Conservation (phyloP, 164 flowering plant genomes). For the Nelumbo lutea region DNA sequence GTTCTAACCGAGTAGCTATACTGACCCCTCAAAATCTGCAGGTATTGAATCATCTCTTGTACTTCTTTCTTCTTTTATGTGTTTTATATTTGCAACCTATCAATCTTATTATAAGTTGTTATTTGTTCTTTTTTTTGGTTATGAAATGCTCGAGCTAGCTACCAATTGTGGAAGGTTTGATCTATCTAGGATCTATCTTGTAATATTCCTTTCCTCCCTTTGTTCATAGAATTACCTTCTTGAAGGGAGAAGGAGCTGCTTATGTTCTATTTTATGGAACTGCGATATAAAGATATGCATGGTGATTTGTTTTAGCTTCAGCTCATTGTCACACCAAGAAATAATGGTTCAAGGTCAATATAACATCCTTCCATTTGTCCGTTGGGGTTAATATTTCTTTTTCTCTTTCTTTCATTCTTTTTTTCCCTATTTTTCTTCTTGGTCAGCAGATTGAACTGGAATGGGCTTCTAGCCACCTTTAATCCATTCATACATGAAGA, state of each 20-base stretch:
- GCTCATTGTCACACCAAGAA: too few relatives aligned
- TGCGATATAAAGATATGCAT: background rate
- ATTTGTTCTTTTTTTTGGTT: too few relatives aligned
- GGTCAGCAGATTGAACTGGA: too few relatives aligned
- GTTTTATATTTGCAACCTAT: background rate
- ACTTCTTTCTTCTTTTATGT: background rate
- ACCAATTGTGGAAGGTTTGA: background rate
- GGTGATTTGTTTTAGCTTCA: background rate
- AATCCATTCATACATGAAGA: too few relatives aligned
- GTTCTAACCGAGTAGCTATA: slow-evolving; percentile 60
- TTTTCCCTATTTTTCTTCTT: too few relatives aligned
- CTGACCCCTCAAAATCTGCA: slow-evolving; percentile 63
- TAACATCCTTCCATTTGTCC: background rate
- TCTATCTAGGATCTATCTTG: background rate
- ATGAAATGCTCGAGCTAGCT: too few relatives aligned
- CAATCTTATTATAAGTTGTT: too few relatives aligned
- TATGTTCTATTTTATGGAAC: background rate
- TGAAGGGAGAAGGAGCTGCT: background rate
- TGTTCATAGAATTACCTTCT: background rate
- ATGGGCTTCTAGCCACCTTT: too few relatives aligned
- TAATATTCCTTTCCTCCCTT: background rate
- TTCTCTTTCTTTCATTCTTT: too few relatives aligned
- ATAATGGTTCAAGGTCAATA: background rate
- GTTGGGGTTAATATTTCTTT: background rate
- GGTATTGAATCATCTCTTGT: slow-evolving; percentile 25